phyloP scores from a whole-genome alignment of 2,329 filamentous ascomycete genomes.

The Lachnellula hyalina region DNA sequence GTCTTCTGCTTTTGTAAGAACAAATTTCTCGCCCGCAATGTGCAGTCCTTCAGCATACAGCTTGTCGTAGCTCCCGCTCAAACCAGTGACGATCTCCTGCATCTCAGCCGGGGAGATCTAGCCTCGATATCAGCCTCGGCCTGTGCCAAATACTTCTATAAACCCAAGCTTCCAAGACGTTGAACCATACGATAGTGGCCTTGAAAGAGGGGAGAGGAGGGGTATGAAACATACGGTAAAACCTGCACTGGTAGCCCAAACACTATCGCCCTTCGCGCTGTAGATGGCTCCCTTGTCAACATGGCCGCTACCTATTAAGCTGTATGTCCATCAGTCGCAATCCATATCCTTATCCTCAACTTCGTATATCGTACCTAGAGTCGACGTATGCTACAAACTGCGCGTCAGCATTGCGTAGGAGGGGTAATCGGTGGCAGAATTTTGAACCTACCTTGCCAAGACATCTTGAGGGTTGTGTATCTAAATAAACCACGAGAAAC shows the following conservation, averaged over 20 bases:
- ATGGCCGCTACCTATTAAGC: conserved; percentile 74
- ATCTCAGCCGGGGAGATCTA: conserved; percentile 56
- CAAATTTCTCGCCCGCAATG: conserved; percentile 71
- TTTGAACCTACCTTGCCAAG: conserved; percentile 62
- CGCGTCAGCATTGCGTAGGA: conserved; percentile 20
- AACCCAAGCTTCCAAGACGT: neutral
- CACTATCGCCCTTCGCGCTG: conserved; percentile 72
- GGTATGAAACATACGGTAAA: conserved; percentile 44
- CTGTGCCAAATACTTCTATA: neutral
- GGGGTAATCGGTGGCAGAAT: conserved; percentile 22
- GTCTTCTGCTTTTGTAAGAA: conserved; percentile 71
- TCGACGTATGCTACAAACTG: conserved; percentile 51
- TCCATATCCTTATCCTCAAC: neutral
- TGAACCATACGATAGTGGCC: neutral
- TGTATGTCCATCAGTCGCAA: conserved; percentile 36
- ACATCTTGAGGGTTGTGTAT: conserved; percentile 47
- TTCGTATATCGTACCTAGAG: conserved; percentile 45
- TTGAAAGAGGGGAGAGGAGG: neutral
- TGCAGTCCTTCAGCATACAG: conserved; percentile 69
- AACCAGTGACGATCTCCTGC: conserved; percentile 50
- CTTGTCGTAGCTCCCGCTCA: conserved; percentile 48
- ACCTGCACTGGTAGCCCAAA: conserved; percentile 65
- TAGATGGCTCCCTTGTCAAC: conserved; percentile 83
- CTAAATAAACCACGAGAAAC: conserved; percentile 7
- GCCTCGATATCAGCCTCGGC: conserved; percentile 26